phyloP scores from a whole-genome alignment of 108 stramenopile species.

The Pseudonitzschia multiseries region DNA sequence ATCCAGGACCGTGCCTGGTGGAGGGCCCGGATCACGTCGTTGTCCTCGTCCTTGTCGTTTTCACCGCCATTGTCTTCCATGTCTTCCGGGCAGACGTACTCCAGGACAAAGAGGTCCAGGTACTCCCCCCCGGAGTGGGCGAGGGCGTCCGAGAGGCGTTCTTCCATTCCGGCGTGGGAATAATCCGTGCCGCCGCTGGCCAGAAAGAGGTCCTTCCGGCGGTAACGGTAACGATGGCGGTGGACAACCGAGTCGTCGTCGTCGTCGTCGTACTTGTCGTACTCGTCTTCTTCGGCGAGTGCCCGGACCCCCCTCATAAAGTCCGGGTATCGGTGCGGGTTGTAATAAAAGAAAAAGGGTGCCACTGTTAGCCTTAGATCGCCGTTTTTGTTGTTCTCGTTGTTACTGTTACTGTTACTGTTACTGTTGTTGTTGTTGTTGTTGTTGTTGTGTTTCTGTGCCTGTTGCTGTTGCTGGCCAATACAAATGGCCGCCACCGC shows the following conservation, averaged over 20 bases:
- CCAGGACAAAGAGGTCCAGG: conserved; percentile 38
- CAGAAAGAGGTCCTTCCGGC: conserved; percentile 34
- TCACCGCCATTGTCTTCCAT: not conserved
- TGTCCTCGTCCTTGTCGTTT: no score
- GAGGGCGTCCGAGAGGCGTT: conserved; percentile 33
- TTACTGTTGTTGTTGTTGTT: not conserved
- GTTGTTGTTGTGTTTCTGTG: not conserved
- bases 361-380: no score
- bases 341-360: conserved; percentile 48
- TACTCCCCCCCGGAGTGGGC: conserved; percentile 35
- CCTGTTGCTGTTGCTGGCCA: no score
- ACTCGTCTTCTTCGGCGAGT: not conserved
- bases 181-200: conserved; percentile 37
- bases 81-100: conserved; percentile 38
- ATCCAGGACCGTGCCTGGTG: conserved; percentile 17
- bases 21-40: not conserved
- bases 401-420: not conserved
- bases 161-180: conserved; percentile 15
- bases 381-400: not conserved
- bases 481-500: not conserved
- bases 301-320: conserved; percentile 31
- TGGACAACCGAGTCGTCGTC: no score
- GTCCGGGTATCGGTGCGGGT: conserved; percentile 43
- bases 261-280: no score
- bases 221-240: no score